Evolutionary conservation across 352 stramenopile genomes (phyloP).

Genomic region (Phytophthora colocasiae): DNA sequence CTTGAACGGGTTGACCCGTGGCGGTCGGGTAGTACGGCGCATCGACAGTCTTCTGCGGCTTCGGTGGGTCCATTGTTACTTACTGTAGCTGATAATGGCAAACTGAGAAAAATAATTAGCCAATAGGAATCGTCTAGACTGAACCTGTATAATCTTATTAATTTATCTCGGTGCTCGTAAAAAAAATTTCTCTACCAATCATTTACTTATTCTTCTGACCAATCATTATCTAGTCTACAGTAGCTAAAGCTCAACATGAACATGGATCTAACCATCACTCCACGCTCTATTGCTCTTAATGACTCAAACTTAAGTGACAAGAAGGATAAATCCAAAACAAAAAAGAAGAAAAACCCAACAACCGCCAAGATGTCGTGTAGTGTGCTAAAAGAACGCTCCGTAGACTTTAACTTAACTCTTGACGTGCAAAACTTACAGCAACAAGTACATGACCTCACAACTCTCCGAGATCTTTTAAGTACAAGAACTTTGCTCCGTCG

Average conservation of each 20-base stretch:
- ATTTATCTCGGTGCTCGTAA: too few relatives aligned
- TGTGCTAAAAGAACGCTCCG: constrained; percentile 38
- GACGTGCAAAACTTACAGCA: constrained; percentile 43
- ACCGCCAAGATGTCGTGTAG: constrained; percentile 1
- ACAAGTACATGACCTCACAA: constrained; percentile 42
- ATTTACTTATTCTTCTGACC: too few relatives aligned
- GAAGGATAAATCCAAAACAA: too few relatives aligned
- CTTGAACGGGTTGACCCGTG: constrained; percentile 42
- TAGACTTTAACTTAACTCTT: constrained; percentile 28
- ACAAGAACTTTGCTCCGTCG: constrained; percentile 1
- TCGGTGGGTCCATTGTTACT: constrained; percentile 35
- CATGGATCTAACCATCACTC: too few relatives aligned
- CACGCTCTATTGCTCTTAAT: too few relatives aligned
- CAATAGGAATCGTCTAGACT: constrained; percentile 2
- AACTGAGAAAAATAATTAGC: constrained; percentile 1
- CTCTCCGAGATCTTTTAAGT: constrained; percentile 10
- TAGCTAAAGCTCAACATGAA: too few relatives aligned
- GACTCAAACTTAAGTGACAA: too few relatives aligned
- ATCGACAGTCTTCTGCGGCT: constrained; percentile 33
- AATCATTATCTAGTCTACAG: too few relatives aligned
- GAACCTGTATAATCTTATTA: too few relatives aligned
- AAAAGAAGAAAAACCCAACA: too few relatives aligned
- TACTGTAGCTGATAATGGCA: constrained; percentile 16
- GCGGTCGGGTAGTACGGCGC: constrained; percentile 30
- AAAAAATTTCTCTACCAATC: too few relatives aligned